Evolutionary conservation across 2,329 filamentous ascomycete species (phyloP), one percentile per base, ranked within the genome.

Genomic region (Ophiostoma ips): DNA sequence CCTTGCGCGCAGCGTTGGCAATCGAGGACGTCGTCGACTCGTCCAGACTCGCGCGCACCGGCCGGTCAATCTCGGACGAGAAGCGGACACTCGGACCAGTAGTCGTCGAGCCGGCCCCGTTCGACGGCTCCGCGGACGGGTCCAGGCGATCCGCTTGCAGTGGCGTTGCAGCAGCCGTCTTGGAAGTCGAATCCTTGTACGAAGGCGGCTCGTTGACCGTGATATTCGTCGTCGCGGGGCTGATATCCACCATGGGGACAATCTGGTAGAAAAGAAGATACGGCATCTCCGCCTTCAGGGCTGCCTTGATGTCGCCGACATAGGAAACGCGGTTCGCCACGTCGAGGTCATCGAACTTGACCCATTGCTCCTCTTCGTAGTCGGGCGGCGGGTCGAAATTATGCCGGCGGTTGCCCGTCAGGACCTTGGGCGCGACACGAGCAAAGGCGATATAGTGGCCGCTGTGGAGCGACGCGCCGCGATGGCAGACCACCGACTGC

Each of bases 221-320:
- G 66, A 70, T 41, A 66, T 66, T 7, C 72, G 69, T 68, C 5
- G 73, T 72, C 12, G 68, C 66, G 1, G 67, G 61, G 1, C 71
- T 68, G 8, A 83, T 75, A 50, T 89, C 77, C 30, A 87, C 78
- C 59, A 94, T 87, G 0, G 90, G 89, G 30, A 94, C 77, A 37
- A 96, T 86, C 63, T 95, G 90, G 61, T 95, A 98, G 64, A 96
- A 96, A 0, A 98, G 71, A 7, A 96, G 75, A 62, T 96, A 96
- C 0, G 92, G 90, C 63, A 87, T 94, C 63, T 95, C 89, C 30
- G 10, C 30, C 57, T 79, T 83, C 46, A 96, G 68, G 0, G 86
- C 83, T 57, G 83, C 68, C 54, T 85, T 81, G 58, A 82, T 77
- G 55, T 95, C 83, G 59, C 94, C 79, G 46, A 95, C 81, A 50